phyloP scores from a whole-genome alignment of 2,329 filamentous ascomycete genomes.

The Diaporthe sp. region DNA sequence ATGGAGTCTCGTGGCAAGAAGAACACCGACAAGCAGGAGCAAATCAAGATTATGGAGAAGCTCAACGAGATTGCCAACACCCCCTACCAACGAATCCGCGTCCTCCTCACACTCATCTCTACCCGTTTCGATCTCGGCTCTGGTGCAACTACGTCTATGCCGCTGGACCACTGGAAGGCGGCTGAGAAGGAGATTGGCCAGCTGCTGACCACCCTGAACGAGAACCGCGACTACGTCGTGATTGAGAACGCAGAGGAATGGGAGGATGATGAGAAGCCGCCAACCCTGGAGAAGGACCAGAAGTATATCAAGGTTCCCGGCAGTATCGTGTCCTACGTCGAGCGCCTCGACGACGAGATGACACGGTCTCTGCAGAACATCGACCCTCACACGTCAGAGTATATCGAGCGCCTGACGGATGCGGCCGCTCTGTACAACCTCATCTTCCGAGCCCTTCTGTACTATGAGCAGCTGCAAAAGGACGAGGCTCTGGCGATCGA shows the following conservation, averaged over 20 bases:
- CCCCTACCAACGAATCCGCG: slow-evolving; percentile 94
- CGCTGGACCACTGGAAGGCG: slow-evolving; percentile 95
- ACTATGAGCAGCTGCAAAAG: slow-evolving; percentile 85
- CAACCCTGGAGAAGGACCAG: slow-evolving; percentile 78
- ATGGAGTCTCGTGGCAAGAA: slow-evolving; percentile 98
- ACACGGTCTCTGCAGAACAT: slow-evolving; percentile 97
- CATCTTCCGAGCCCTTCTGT: slow-evolving; percentile 88
- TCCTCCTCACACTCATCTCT: slow-evolving; percentile 91
- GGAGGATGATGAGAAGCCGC: slow-evolving; percentile 98
- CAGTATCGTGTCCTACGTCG: slow-evolving; percentile 93
- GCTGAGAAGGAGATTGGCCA: slow-evolving; percentile 87
- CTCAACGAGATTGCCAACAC: slow-evolving; percentile 88
- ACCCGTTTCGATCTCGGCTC: slow-evolving; percentile 94
- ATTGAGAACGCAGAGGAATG: slow-evolving; percentile 95
- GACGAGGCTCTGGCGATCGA: slow-evolving; percentile 77
- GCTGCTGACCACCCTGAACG: slow-evolving; percentile 83
- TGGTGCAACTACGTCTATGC: slow-evolving; percentile 84
- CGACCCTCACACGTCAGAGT: slow-evolving; percentile 98
- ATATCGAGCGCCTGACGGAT: slow-evolving; percentile 94
- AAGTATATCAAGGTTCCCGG: slow-evolving; percentile 92
- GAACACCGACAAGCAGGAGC: slow-evolving; percentile 95
- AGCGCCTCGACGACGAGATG: slow-evolving; percentile 96
- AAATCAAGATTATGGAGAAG: slow-evolving; percentile 98
- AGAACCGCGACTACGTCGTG: slow-evolving; percentile 84
- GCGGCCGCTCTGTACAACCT: slow-evolving; percentile 92